Evolutionary conservation across 1,139 yeast species (phyloP).

Genomic region (Debaryomyces sp.): DNA sequence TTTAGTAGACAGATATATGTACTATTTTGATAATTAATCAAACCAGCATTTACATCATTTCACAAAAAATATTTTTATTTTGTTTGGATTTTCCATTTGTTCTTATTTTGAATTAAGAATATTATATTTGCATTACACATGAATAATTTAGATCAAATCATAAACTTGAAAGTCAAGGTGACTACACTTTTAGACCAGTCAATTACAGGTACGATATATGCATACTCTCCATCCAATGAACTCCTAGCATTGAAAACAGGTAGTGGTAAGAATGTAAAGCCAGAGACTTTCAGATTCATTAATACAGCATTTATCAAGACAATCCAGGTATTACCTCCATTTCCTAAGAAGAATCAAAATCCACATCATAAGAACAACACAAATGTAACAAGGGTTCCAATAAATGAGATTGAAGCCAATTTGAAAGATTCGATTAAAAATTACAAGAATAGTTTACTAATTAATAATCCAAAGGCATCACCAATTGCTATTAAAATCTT

Average conservation of each 20-base stretch:
- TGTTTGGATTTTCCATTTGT: not conserved
- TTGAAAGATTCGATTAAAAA: conserved; percentile 17
- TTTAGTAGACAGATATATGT: not conserved
- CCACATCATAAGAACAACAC: conserved; percentile 7
- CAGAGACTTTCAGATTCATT: conserved; percentile 51
- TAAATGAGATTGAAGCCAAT: conserved; percentile 22
- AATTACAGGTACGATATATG: conserved; percentile 62
- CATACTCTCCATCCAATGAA: conserved; percentile 45
- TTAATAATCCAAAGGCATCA: conserved; percentile 13
- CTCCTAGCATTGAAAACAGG: conserved; percentile 25
- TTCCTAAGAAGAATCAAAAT: conserved; percentile 20
- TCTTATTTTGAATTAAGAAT: not conserved
- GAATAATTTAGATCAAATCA: conserved; percentile 38
- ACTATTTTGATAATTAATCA: not conserved
- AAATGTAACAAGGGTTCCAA: conserved; percentile 13
- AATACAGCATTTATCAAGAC: conserved; percentile 62
- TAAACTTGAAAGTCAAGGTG: conserved; percentile 55
- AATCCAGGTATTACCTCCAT: conserved; percentile 42
- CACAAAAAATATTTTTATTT: not conserved
- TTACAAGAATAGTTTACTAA: conserved; percentile 13
- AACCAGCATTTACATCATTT: not conserved
- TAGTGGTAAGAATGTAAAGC: conserved; percentile 20
- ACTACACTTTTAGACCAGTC: conserved; percentile 61
- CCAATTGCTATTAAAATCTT: conserved; percentile 20
- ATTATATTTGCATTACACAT: conserved; percentile 15